phyloP scores from a whole-genome alignment of 2,329 filamentous ascomycete genomes.

The Incumbomyces lentus region DNA sequence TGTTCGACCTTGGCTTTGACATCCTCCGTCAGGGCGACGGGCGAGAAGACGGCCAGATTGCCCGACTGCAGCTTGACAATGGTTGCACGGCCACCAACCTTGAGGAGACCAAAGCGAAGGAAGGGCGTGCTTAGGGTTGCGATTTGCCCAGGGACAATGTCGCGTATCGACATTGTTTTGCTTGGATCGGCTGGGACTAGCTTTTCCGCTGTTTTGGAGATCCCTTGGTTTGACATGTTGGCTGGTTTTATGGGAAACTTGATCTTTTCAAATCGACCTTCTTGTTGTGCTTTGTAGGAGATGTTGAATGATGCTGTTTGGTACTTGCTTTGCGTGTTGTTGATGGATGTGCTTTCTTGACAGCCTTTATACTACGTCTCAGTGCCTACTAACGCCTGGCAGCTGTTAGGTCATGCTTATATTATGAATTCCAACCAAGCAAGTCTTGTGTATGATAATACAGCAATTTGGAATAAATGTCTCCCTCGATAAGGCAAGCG shows the following conservation, averaged over 20 bases:
- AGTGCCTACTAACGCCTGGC: too few relatives aligned
- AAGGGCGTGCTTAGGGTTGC: conserved; percentile 78
- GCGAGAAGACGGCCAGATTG: conserved; percentile 79
- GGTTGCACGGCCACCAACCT: conserved; percentile 78
- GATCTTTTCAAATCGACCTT: too few relatives aligned
- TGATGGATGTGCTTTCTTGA: too few relatives aligned
- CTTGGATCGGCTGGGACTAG: conserved; percentile 62
- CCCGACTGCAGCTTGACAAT: conserved; percentile 71
- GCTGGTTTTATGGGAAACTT: not conserved
- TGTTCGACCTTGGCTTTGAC: conserved; percentile 52
- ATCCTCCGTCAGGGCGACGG: conserved; percentile 70
- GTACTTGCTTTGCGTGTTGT: too few relatives aligned
- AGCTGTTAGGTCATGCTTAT: too few relatives aligned
- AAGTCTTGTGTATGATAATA: too few relatives aligned
- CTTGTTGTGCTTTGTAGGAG: too few relatives aligned
- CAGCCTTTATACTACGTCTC: too few relatives aligned
- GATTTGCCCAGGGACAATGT: conserved; percentile 49
- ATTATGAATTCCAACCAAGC: too few relatives aligned
- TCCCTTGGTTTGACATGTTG: conserved; percentile 31
- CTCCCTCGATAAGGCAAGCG: too few relatives aligned
- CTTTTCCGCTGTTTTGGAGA: conserved; percentile 34
- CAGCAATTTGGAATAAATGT: too few relatives aligned
- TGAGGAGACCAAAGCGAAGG: conserved; percentile 64
- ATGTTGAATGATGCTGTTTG: too few relatives aligned
- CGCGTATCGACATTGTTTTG: conserved; percentile 81